Evolutionary conservation across 805 yeast species (phyloP).

Genomic region (Isabelozyma pseudorhagii): DNA sequence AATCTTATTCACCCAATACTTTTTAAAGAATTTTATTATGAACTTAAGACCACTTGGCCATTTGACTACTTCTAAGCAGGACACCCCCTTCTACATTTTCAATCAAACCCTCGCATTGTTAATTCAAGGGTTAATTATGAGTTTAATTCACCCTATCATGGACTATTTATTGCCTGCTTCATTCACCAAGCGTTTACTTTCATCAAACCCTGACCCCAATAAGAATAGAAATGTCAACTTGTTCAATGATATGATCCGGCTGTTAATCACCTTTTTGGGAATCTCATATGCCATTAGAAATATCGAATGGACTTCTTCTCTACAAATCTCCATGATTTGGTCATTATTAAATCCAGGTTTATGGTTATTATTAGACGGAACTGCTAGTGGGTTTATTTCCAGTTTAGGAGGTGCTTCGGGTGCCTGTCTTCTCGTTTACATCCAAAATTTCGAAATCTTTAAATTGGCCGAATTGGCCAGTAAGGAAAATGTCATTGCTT

Average conservation of each 20-base stretch:
- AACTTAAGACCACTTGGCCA: constrained; percentile 15
- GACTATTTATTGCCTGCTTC: constrained; percentile 28
- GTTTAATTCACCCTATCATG: constrained; percentile 49
- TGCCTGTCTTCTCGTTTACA: constrained; percentile 29
- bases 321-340: constrained; percentile 67
- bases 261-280: constrained; percentile 64
- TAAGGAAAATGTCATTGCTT: constrained; percentile 28
- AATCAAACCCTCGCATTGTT: constrained; percentile 26
- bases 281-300: constrained; percentile 67
- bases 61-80: not conserved
- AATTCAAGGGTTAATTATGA: constrained; percentile 57
- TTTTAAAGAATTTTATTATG: constrained; percentile 21
- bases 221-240: constrained; percentile 20
- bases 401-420: constrained; percentile 27
- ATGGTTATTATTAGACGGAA: constrained; percentile 65
- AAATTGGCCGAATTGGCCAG: constrained; percentile 8
- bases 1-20: constrained; percentile 30
- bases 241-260: constrained; percentile 35
- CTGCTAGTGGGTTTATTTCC: constrained; percentile 49
- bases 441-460: constrained; percentile 18
- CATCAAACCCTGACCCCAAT: constrained; percentile 37
- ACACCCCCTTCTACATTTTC: not conserved
- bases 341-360: constrained; percentile 58
- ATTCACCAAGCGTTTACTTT: constrained; percentile 29
- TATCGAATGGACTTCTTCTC: constrained; percentile 63